These are phyloP conservation scores for Mayamaea pseudoterrestris DNA, from an alignment of 108 stramenopile genomes.

Conservation along the genomic window DNA sequence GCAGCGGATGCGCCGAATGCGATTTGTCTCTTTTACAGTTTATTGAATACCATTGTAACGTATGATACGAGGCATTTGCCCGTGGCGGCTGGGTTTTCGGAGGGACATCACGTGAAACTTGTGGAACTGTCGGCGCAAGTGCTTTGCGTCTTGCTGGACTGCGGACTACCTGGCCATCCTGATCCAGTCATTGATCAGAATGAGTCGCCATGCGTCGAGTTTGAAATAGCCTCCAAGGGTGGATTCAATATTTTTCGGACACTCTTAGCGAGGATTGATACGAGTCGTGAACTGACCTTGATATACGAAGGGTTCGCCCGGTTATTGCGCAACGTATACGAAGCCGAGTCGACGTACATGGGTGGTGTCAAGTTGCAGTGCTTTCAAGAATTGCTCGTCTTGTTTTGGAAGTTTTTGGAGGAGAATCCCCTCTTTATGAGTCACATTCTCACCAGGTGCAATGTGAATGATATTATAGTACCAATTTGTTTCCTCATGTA, in stretches of 20 bases:
- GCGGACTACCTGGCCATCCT: constrained; percentile 66
- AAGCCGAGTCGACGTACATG: constrained; percentile 60
- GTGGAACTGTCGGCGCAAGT: constrained; percentile 84
- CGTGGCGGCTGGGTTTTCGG: constrained; percentile 32
- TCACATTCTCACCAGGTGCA: constrained; percentile 72
- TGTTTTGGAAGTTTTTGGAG: constrained; percentile 95
- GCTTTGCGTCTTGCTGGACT: constrained; percentile 78
- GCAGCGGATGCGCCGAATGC: constrained; percentile 90
- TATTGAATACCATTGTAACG: constrained; percentile 79
- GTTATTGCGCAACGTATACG: constrained; percentile 75
- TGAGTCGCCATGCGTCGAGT: constrained; percentile 50
- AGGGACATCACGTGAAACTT: constrained; percentile 46
- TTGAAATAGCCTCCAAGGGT: constrained; percentile 40
- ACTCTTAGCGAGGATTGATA: constrained; percentile 69
- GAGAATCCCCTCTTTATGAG: constrained; percentile 88
- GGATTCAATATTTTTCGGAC: constrained; percentile 88
- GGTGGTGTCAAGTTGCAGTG: constrained; percentile 62
- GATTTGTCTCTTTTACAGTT: constrained; percentile 80
- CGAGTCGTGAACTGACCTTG: constrained; percentile 54
- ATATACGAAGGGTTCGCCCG: constrained; percentile 81
- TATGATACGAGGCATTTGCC: constrained; percentile 82
- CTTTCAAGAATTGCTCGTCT: constrained; percentile 89
- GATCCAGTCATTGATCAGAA: constrained; percentile 47
- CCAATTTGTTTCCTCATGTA: constrained; percentile 94
- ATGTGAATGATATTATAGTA: constrained; percentile 73